Conservation (phyloP, 352 stramenopile genomes). For the Achlya hypogyna region DNA sequence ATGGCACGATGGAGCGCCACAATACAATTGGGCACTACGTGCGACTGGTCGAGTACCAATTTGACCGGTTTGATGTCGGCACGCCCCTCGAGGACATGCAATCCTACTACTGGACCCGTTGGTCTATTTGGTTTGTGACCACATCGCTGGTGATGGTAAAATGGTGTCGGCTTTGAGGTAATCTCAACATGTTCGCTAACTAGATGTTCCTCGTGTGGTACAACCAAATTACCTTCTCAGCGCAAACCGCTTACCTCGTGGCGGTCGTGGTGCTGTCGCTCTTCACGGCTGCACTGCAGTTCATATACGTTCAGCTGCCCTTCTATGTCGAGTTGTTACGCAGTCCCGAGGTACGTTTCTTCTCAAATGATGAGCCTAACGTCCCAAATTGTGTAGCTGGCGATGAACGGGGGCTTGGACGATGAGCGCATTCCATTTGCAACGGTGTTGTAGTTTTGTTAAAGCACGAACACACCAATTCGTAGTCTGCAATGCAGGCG, state of each 20-base stretch:
- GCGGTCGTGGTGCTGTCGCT: neutral
- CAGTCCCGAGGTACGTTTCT: neutral
- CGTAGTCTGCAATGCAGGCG: too few species aligned
- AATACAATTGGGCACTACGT: neutral
- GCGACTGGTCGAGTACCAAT: neutral
- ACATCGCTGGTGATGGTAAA: neutral
- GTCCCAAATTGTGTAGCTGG: neutral
- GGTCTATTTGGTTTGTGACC: neutral
- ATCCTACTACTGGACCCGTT: neutral
- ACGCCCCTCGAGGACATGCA: neutral
- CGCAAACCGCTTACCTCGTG: neutral
- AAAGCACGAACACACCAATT: too few species aligned
- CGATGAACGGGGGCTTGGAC: neutral
- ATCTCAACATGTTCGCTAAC: neutral
- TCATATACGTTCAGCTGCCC: neutral
- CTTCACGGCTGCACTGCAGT: neutral
- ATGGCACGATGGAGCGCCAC: neutral
- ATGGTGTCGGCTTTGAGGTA: neutral
- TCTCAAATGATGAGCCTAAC: neutral
- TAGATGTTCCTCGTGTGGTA: neutral
- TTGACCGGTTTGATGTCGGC: neutral
- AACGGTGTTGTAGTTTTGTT: too few species aligned
- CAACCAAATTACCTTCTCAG: neutral
- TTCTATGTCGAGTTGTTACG: neutral
- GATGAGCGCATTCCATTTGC: constrained; percentile 7